A percentile compares a stretch with the other conserved stretches of the same genome.
These are phyloP conservation scores for Xylaria hypoxylon DNA, from an alignment of 2,329 filamentous ascomycete species.

Conservation along the genomic window DNA sequence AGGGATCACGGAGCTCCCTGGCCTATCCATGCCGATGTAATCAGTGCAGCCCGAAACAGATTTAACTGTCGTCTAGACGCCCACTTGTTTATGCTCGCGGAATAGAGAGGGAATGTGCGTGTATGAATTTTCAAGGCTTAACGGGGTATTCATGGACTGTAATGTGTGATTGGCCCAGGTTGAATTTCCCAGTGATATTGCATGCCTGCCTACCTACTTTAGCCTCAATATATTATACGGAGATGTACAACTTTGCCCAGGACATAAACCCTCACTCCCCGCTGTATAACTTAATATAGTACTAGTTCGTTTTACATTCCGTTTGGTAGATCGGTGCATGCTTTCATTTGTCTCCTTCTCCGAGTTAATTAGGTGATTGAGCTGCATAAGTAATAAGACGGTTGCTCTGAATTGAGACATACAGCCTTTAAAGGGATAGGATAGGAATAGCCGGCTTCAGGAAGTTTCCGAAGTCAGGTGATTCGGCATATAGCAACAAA, in stretches of 20 bases:
- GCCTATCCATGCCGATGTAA: slow-evolving; percentile 43
- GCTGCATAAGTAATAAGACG: too few relatives aligned
- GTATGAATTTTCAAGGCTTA: neutral
- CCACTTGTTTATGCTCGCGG: neutral
- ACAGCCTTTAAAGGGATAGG: too few relatives aligned
- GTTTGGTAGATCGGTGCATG: too few relatives aligned
- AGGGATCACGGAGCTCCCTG: slow-evolving; percentile 49
- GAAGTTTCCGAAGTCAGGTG: too few relatives aligned
- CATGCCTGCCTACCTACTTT: neutral
- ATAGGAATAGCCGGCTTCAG: too few relatives aligned
- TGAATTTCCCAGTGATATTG: neutral
- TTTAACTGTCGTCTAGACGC: neutral
- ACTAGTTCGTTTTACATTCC: too few relatives aligned
- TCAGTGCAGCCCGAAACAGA: neutral
- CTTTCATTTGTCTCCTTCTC: too few relatives aligned
- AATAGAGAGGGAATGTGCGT: neutral
- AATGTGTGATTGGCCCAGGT: neutral
- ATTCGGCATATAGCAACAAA: too few relatives aligned
- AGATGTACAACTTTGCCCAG: neutral
- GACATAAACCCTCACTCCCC: too few relatives aligned
- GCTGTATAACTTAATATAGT: too few relatives aligned
- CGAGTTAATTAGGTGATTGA: neutral
- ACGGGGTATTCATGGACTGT: neutral
- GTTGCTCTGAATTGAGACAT: too few relatives aligned
- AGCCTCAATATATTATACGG: slow-evolving; percentile 17